Base-by-base conservation (phyloP, 1,139 yeast species). In the Sugiyamaella neomexicana region DNA sequence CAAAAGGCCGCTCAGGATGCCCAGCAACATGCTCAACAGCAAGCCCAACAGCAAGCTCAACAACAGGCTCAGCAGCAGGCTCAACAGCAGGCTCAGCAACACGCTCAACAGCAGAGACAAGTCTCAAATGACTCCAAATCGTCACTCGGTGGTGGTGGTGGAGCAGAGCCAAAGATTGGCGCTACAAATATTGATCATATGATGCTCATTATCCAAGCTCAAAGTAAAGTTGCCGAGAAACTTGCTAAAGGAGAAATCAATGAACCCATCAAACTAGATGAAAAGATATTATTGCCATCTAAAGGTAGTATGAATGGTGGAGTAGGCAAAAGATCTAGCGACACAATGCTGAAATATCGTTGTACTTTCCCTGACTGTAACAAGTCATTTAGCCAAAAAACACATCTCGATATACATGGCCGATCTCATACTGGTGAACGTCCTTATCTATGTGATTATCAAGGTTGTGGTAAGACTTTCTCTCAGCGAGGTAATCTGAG, bases 401-500 rank as follows among this genome's bases (percentile, higher is more conserved):
- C 97, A 13, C 93, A 91, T 69, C 75, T 91, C 65, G 79, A 95
- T 60, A 89, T 96, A 1, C 98, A 91, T 73, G 75, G 85, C 62
- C 76, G 97, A 59, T 76, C 90, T 25, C 97, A 91, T 66, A 90
- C 97, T 1, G 97, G 97, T 29, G 73, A 70, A 54, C 60, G 73
- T 49, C 76, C 76, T 10, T 91, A 83, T 69, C 84, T 80, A 65
- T 91, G 98, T 68, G 79, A 80, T 17, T 85, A 77, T 65, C 67
- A 65, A 6, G 70, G 68, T 23, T 90, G 76, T 56, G 85, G 82
- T 37, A 89, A 89, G 70, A 73, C 85, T 57, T 91, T 91, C 63
- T 89, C 97, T 0, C 98, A 91, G 70, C 95, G 96, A 47, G 97
- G 97, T 39, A 90, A 90, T 68, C 75, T 91, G 65, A 75, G 96